A percentile compares a stretch with the other conserved stretches of the same genome.
Conservation (phyloP, 1,139 yeast species). For the Geotrichum europaeum region DNA sequence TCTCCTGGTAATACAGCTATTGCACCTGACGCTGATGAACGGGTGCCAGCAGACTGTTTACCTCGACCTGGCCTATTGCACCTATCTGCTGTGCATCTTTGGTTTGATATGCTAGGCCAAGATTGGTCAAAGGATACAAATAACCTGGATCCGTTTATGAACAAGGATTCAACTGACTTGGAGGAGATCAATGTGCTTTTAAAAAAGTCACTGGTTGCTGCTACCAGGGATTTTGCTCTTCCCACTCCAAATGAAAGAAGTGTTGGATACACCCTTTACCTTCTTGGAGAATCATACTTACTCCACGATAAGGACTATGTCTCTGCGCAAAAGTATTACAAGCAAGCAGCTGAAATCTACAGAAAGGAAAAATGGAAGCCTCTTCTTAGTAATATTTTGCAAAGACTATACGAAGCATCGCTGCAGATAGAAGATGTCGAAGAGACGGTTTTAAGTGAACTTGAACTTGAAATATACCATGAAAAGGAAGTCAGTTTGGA, state of each 20-base stretch:
- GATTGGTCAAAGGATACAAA: constrained; percentile 20
- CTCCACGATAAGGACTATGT: constrained; percentile 33
- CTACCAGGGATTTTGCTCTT: constrained; percentile 24
- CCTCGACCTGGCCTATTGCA: constrained; percentile 46
- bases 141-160: constrained; percentile 20
- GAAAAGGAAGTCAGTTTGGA: neutral
- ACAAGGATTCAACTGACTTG: constrained; percentile 19
- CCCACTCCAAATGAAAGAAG: constrained; percentile 36
- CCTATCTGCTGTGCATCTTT: constrained; percentile 36
- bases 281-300: constrained; percentile 31
- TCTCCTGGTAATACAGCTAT: constrained; percentile 38
- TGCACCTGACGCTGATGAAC: constrained; percentile 27
- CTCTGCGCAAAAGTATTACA: constrained; percentile 35
- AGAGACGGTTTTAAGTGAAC: constrained; percentile 21
- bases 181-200: constrained; percentile 29
- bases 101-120: constrained; percentile 9
- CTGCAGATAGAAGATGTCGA: constrained; percentile 16
- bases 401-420: constrained; percentile 21
- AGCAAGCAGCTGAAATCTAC: constrained; percentile 25
- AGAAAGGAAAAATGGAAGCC: constrained; percentile 28
- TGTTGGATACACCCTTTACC: constrained; percentile 34
- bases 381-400: constrained; percentile 21
- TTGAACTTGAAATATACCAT: constrained; percentile 14
- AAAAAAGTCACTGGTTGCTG: constrained; percentile 24
- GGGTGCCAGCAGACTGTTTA: constrained; percentile 33